Percentiles rank a stretch among this genome's conserved stretches.
Conservation (phyloP, 2,329 filamentous ascomycete species). For the Neonectria coccinea region DNA sequence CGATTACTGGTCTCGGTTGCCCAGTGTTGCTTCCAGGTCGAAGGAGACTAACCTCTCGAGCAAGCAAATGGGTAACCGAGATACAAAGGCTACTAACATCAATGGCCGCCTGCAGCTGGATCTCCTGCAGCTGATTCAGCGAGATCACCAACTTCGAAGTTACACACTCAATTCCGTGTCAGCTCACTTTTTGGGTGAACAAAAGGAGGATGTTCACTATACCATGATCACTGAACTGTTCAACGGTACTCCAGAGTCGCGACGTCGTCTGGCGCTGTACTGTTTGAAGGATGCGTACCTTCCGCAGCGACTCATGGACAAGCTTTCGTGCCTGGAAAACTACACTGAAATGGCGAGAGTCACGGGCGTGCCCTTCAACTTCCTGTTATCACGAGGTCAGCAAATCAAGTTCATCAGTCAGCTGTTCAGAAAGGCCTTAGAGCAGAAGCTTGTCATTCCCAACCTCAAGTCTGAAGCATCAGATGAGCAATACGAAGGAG, state of each 20-base stretch:
- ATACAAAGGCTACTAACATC: constrained; percentile 94
- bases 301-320: constrained; percentile 94
- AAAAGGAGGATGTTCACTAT: constrained; percentile 98
- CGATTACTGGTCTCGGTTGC: constrained; percentile 87
- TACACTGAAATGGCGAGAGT: constrained; percentile 99
- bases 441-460: constrained; percentile 94
- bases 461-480: constrained; percentile 78
- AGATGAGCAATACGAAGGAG: constrained; percentile 96
- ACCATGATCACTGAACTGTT: constrained; percentile 99
- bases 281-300: constrained; percentile 98
- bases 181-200: constrained; percentile 93
- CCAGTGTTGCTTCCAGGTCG: constrained; percentile 74
- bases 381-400: constrained; percentile 88
- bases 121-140: constrained; percentile 91
- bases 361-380: constrained; percentile 98
- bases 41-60: constrained; percentile 91
- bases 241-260: constrained; percentile 94
- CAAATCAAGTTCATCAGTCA: constrained; percentile 99
- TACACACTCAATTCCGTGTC: constrained; percentile 98
- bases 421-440: constrained; percentile 91
- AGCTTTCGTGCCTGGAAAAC: constrained; percentile 97
- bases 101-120: constrained; percentile 94
- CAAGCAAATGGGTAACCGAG: constrained; percentile 97
- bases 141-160: constrained; percentile 94
- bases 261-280: constrained; percentile 91